Evolutionary conservation across 352 stramenopile genomes (phyloP), one percentile per base, ranked within the genome.

Genomic region (Globisporangium paddicum): DNA sequence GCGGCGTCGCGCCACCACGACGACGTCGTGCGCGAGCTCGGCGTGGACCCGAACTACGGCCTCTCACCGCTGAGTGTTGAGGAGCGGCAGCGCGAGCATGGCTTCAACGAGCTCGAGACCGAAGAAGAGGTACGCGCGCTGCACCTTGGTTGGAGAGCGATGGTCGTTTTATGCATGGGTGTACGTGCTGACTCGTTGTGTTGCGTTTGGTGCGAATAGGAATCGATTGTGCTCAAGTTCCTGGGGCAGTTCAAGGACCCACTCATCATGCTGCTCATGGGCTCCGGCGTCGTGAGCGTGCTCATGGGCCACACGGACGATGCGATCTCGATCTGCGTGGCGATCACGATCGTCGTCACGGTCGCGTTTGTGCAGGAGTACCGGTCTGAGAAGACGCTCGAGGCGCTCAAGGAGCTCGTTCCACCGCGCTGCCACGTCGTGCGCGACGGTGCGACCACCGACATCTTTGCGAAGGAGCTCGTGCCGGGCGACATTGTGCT

Each of bases 221-320:
- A 90, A 55, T 92, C 89, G 21, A 79, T 98, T n/a, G 45, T 97
- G 28, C 60, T 79, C 37, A 97, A 97, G 61, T 98, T 98, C 60
- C 30, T 89, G 14, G 84, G 82, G 30, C 96, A 99, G 76, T 95
- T 99, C 67, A 98, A 98, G 67, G 96, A 99, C 70, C 96, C 96
- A 14, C 77, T 99, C 7, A 98, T 98, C 68, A 61, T 98, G 59
- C 87, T 99, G 70, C 82, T 99, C 34, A 83, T 99, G 57, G 89
- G 79, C 14, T 98, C 89, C 0, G 96, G 95, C 2, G 67, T 77
- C 5, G 79, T 99, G 50, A 98, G 90, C 37, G 68, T 98, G 11
- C 55, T 87, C 41, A 90, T 99, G 69, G 89, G 94, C 32, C 96
- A 99, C 71, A 90, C 82, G 11, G 90, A 98, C 50, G 96, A 99